A percentile compares a stretch with the other conserved stretches of the same genome.
These are phyloP conservation scores for Penicillium mononematosum DNA, from an alignment of 495 filamentous ascomycete species.

Conservation along the genomic window DNA sequence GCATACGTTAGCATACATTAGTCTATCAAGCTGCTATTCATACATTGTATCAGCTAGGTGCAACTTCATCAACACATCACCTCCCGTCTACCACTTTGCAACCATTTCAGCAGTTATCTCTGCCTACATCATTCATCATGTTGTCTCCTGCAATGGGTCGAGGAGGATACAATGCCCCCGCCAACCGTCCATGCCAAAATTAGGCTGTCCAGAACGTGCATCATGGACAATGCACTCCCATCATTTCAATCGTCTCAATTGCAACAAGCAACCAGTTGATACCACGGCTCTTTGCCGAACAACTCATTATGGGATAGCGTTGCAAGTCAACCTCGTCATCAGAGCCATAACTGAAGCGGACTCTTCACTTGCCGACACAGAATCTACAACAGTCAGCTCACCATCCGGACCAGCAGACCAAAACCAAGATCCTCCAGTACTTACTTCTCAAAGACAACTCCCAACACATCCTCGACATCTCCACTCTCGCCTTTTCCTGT, in stretches of 20 bases:
- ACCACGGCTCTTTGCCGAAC: slow-evolving; percentile 20
- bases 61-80: background rate
- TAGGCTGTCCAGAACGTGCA: slow-evolving; percentile 4
- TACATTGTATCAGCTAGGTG: background rate
- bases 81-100: background rate
- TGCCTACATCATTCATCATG: slow-evolving; percentile 2
- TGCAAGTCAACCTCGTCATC: background rate
- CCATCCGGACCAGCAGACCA: slow-evolving; percentile 2
- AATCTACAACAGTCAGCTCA: slow-evolving; percentile 47
- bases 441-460: slow-evolving; percentile 96
- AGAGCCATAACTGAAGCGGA: background rate
- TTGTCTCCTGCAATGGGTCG: slow-evolving; percentile 42
- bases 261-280: background rate
- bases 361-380: slow-evolving; percentile 67
- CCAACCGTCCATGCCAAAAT: slow-evolving; percentile 8
- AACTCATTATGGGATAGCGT: background rate
- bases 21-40: slow-evolving; percentile 4
- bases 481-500: slow-evolving; percentile 83
- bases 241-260: background rate
- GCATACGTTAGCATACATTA: background rate
- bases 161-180: slow-evolving; percentile 53
- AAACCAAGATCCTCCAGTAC: slow-evolving; percentile 21
- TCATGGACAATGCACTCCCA: background rate
- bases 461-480: slow-evolving; percentile 95
- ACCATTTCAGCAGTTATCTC: background rate